Conservation (phyloP, 768 basidiomycete genomes). For the Podaxis mareebaensis region DNA sequence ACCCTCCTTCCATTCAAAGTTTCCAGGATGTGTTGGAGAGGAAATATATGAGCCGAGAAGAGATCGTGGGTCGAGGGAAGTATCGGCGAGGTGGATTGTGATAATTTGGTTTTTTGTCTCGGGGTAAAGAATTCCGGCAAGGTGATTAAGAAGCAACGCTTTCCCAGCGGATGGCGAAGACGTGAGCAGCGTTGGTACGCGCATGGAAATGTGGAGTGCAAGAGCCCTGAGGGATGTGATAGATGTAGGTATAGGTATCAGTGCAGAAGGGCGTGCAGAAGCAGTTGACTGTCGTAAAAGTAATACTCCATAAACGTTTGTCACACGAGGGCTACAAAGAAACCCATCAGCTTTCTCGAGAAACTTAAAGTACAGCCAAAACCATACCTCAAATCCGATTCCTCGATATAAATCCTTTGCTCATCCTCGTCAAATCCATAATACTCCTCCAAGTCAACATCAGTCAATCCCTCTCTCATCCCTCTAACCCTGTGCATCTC, state of each 20-base stretch:
- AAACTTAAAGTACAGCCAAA: background rate
- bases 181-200: slow-evolving; percentile 79
- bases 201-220: slow-evolving; percentile 62
- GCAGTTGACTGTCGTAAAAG: slow-evolving; percentile 50
- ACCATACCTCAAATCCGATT: slow-evolving; percentile 57
- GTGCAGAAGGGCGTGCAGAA: slow-evolving; percentile 30
- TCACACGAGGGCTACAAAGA: slow-evolving; percentile 50
- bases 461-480: slow-evolving; percentile 46
- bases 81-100: slow-evolving; percentile 89
- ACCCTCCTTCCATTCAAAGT: slow-evolving; percentile 97
- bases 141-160: slow-evolving; percentile 72
- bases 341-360: slow-evolving; percentile 17
- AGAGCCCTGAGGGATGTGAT: slow-evolving; percentile 59
- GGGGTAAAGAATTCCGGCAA: slow-evolving; percentile 68
- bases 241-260: slow-evolving; percentile 68
- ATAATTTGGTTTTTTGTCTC: slow-evolving; percentile 67
- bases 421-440: slow-evolving; percentile 42
- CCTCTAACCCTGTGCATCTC: slow-evolving; percentile 64
- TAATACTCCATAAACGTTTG: slow-evolving; percentile 66
- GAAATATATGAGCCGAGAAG: slow-evolving; percentile 93
- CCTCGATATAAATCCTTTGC: slow-evolving; percentile 33
- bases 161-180: slow-evolving; percentile 91
- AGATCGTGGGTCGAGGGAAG: slow-evolving; percentile 91
- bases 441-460: slow-evolving; percentile 40
- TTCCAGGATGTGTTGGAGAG: slow-evolving; percentile 77